These are phyloP conservation scores for Podospora comata DNA, from an alignment of 495 filamentous ascomycete species.

Conservation along the genomic window DNA sequence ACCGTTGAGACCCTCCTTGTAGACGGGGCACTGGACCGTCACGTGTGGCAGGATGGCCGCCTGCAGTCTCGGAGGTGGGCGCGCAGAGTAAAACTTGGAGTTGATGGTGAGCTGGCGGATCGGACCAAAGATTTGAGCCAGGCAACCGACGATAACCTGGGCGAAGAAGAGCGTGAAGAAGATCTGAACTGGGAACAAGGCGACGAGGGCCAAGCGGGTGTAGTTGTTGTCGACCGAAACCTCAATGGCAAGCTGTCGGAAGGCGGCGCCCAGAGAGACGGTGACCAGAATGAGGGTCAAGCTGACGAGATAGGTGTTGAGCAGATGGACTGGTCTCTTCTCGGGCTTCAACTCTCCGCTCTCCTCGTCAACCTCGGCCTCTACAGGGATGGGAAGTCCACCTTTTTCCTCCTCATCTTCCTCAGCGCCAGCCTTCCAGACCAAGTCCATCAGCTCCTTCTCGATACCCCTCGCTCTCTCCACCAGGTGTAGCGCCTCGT, in stretches of 20 bases:
- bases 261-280: conserved; percentile 63
- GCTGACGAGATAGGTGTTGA: conserved; percentile 64
- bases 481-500: conserved; percentile 67
- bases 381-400: conserved; percentile 33
- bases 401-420: conserved; percentile 54
- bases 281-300: conserved; percentile 61
- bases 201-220: conserved; percentile 58
- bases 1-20: conserved; percentile 64
- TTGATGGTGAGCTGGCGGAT: conserved; percentile 68
- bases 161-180: conserved; percentile 79
- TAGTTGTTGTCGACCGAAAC: conserved; percentile 60
- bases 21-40: conserved; percentile 69
- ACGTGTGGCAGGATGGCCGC: conserved; percentile 58
- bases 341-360: conserved; percentile 62
- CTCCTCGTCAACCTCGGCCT: conserved; percentile 66
- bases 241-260: conserved; percentile 64
- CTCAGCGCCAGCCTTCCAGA: conserved; percentile 57
- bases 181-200: conserved; percentile 64
- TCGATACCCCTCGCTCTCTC: conserved; percentile 64
- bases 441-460: conserved; percentile 67
- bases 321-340: conserved; percentile 60
- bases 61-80: conserved; percentile 56
- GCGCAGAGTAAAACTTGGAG: conserved; percentile 75
- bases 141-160: conserved; percentile 69
- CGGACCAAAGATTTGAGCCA: conserved; percentile 72